These are phyloP conservation scores for Apophysomyces sp. DNA, from an alignment of 371 early-diverging fungal species.

Conservation along the genomic window DNA sequence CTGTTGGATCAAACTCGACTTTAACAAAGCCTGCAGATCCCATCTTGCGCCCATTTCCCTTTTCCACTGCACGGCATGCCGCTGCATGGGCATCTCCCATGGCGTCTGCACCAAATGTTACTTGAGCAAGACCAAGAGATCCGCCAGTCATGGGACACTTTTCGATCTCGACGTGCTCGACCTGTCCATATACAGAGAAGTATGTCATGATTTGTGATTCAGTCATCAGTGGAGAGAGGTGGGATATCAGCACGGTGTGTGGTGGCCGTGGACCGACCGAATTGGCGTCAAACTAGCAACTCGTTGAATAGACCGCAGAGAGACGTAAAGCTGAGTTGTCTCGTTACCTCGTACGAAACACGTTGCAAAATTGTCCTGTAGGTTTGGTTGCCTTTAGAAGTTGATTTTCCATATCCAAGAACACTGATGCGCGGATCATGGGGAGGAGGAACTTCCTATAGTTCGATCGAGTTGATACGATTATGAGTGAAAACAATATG, in stretches of 20 bases:
- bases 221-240: slow-evolving; percentile 42
- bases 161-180: slow-evolving; percentile 49
- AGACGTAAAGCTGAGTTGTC: background rate
- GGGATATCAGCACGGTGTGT: slow-evolving; percentile 34
- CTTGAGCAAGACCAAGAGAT: slow-evolving; percentile 55
- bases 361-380: slow-evolving; percentile 18
- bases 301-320: background rate
- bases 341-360: slow-evolving; percentile 32
- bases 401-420: slow-evolving; percentile 29
- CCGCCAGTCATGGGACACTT: slow-evolving; percentile 53
- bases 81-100: slow-evolving; percentile 27
- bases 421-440: slow-evolving; percentile 43
- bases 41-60: slow-evolving; percentile 58
- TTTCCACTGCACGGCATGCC: slow-evolving; percentile 52
- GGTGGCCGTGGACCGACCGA: slow-evolving; percentile 38
- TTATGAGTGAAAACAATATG: background rate
- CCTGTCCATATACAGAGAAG: slow-evolving; percentile 58
- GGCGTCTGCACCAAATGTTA: slow-evolving; percentile 42
- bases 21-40: slow-evolving; percentile 51
- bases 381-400: slow-evolving; percentile 23
- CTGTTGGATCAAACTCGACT: slow-evolving; percentile 65
- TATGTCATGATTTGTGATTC: slow-evolving; percentile 44
- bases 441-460: slow-evolving; percentile 11
- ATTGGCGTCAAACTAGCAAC: slow-evolving; percentile 33
- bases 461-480: background rate